These are phyloP conservation scores for Penicillium silybi DNA, from an alignment of 495 filamentous ascomycete genomes.

Conservation along the genomic window DNA sequence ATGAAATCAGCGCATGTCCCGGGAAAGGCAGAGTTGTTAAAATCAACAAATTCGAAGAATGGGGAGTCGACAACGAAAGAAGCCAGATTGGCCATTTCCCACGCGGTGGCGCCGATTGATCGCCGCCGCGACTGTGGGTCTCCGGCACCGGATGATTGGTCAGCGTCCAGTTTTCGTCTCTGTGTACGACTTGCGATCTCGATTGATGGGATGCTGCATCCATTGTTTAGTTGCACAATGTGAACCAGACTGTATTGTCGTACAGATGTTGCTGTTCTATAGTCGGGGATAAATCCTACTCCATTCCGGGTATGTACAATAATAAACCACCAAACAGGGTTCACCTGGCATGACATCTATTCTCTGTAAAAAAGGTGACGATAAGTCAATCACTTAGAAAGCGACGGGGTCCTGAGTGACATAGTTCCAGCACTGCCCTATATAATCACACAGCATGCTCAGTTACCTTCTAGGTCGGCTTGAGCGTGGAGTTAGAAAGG, in stretches of 20 bases:
- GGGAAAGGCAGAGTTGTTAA: background rate
- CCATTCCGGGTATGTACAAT: background rate
- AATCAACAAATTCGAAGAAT: slow-evolving; percentile 7
- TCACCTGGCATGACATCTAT: too few relatives aligned
- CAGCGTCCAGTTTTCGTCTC: background rate
- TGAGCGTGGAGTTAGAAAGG: too few relatives aligned
- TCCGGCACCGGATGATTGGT: slow-evolving; percentile 3
- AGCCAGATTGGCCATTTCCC: slow-evolving; percentile 31
- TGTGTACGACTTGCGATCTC: background rate
- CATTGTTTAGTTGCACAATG: background rate
- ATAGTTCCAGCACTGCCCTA: too few relatives aligned
- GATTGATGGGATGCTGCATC: background rate
- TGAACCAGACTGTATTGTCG: background rate
- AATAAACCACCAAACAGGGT: background rate
- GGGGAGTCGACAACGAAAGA: slow-evolving; percentile 20
- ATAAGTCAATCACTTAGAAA: too few relatives aligned
- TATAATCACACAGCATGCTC: too few relatives aligned
- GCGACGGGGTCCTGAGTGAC: too few relatives aligned
- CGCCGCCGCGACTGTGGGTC: slow-evolving; percentile 7
- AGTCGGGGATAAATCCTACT: background rate
- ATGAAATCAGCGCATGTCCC: background rate
- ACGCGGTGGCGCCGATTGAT: slow-evolving; percentile 18
- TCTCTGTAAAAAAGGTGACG: too few relatives aligned
- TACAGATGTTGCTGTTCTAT: background rate
- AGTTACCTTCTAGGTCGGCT: too few relatives aligned